phyloP scores from a whole-genome alignment of 2,329 filamentous ascomycete genomes.

The Trichoderma aggressivum region DNA sequence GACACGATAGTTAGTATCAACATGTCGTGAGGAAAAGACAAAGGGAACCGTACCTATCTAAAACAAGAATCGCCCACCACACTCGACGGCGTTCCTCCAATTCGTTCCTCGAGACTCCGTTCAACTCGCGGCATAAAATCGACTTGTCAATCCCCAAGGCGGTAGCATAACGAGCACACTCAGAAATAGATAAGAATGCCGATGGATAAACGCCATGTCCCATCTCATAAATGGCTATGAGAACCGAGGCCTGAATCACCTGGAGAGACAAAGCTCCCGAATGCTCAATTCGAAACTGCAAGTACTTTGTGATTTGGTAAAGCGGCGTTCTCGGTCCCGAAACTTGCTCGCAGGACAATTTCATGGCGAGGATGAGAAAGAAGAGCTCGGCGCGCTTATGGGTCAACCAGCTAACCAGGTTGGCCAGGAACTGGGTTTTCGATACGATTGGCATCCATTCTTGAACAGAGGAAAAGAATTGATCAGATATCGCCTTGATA shows the following conservation, averaged over 20 bases:
- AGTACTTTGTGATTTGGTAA: slow-evolving; percentile 2
- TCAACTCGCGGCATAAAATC: not conserved
- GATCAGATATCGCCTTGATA: slow-evolving; percentile 2
- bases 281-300: slow-evolving; percentile 8
- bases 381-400: slow-evolving; percentile 12
- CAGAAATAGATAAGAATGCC: slow-evolving; percentile 1
- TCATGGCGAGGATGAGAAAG: slow-evolving; percentile 16
- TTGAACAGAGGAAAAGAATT: slow-evolving; percentile 9
- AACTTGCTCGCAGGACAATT: not conserved
- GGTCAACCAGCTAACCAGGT: slow-evolving; percentile 1
- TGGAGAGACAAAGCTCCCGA: slow-evolving; percentile 4
- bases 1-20: not conserved
- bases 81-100: slow-evolving; percentile 11
- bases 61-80: slow-evolving; percentile 14
- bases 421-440: slow-evolving; percentile 1
- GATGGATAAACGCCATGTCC: slow-evolving; percentile 16
- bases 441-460: slow-evolving; percentile 17
- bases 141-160: slow-evolving; percentile 12
- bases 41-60: slow-evolving; percentile 2
- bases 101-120: slow-evolving; percentile 4
- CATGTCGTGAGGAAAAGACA: not conserved
- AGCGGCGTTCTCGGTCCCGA: not conserved
- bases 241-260: not conserved
- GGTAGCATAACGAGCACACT: slow-evolving; percentile 13
- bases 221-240: slow-evolving; percentile 16